Evolutionary conservation across 78 protist species (phyloP).

Genomic region (Cavenderia fasciculata): DNA sequence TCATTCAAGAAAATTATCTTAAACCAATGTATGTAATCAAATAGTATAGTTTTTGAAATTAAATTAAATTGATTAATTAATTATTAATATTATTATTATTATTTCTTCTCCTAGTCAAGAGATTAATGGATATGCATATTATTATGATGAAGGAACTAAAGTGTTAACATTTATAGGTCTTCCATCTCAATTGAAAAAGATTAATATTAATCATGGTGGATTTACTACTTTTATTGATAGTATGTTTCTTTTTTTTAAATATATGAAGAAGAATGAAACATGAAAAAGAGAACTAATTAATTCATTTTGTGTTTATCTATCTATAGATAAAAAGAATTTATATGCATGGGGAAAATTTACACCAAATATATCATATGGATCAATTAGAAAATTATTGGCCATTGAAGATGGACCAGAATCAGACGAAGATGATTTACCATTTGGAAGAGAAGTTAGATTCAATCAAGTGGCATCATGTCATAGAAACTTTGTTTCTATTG

Average conservation of each 20-base stretch:
- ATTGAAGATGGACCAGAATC: background rate
- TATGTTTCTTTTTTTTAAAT: background rate
- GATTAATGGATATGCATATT: no score
- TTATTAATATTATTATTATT: background rate
- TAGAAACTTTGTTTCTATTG: background rate
- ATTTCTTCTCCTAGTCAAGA: no score
- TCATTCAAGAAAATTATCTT: no score
- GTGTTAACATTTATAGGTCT: no score
- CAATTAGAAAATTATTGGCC: background rate
- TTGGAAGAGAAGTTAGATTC: no score
- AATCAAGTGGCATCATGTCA: background rate
- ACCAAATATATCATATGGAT: background rate
- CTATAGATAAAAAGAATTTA: background rate
- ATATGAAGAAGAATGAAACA: background rate
- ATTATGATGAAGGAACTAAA: no score
- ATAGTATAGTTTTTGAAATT: background rate
- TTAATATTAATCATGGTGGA: background rate
- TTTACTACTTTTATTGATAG: background rate
- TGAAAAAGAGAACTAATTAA: background rate
- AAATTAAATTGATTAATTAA: background rate
- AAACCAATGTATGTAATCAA: background rate
- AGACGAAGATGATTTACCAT: no score
- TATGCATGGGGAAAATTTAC: slow-evolving; percentile 12
- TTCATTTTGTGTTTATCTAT: background rate
- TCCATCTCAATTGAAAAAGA: background rate